These are phyloP conservation scores for Purpureocillium lavendulum DNA, from an alignment of 2,329 filamentous ascomycete species.

Conservation along the genomic window DNA sequence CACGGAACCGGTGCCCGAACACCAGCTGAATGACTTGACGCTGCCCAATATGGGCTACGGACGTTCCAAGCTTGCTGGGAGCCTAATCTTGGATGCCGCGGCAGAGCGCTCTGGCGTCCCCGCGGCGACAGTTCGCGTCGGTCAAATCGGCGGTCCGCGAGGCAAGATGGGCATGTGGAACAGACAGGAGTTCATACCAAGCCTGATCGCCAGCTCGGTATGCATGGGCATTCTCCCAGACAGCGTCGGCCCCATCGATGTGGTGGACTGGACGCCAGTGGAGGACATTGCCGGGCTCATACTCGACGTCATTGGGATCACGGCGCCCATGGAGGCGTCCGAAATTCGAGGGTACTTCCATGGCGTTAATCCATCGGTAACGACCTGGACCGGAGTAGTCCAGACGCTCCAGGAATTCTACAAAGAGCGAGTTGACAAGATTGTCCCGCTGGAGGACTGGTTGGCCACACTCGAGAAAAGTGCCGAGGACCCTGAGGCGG, in stretches of 20 bases:
- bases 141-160: constrained; percentile 36
- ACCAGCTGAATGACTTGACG: constrained; percentile 22
- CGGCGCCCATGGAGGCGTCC: constrained; percentile 8
- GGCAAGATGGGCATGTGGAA: constrained; percentile 42
- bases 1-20: constrained; percentile 26
- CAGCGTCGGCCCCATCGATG: constrained; percentile 31
- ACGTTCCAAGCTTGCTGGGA: constrained; percentile 31
- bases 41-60: constrained; percentile 28
- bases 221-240: constrained; percentile 37
- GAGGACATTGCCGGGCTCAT: constrained; percentile 37
- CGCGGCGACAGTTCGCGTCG: constrained; percentile 32
- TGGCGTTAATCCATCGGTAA: constrained; percentile 35
- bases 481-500: constrained; percentile 19
- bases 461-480: constrained; percentile 33
- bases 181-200: constrained; percentile 48
- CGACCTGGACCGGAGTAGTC: constrained; percentile 31
- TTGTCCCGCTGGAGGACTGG: constrained; percentile 37
- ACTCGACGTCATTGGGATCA: constrained; percentile 35
- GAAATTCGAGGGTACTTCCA: constrained; percentile 35
- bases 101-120: constrained; percentile 24
- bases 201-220: constrained; percentile 37
- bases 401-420: constrained; percentile 31
- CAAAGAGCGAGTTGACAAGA: constrained; percentile 22
- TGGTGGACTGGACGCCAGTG: constrained; percentile 47
- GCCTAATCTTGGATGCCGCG: constrained; percentile 32